Conservation (phyloP, 2,329 filamentous ascomycete genomes). For the Madurella fahalii region DNA sequence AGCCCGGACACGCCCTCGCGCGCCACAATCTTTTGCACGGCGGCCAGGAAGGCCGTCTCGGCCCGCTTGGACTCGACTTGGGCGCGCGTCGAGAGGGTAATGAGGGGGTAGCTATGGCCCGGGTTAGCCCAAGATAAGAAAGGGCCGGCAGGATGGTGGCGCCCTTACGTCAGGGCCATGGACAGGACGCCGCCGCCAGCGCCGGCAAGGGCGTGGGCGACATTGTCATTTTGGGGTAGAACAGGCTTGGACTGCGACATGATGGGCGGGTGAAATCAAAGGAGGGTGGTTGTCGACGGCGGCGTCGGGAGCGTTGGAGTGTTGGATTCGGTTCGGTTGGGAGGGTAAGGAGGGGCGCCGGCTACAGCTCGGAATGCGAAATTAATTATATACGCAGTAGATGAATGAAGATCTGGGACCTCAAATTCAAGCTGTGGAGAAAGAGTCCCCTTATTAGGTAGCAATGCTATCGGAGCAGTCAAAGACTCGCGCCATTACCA, state of each 20-base stretch:
- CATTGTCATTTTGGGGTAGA: constrained; percentile 88
- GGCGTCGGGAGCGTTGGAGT: neutral
- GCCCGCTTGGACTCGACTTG: constrained; percentile 96
- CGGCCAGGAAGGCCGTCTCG: constrained; percentile 76
- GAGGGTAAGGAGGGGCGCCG: neutral
- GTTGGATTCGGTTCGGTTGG: too few relatives aligned
- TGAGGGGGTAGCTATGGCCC: constrained; percentile 74
- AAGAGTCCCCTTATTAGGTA: neutral
- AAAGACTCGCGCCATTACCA: neutral
- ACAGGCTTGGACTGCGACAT: constrained; percentile 51
- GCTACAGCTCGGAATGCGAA: too few relatives aligned
- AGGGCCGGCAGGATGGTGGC: constrained; percentile 1
- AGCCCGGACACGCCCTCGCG: constrained; percentile 86
- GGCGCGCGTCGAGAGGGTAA: constrained; percentile 93
- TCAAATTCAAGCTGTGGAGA: too few relatives aligned
- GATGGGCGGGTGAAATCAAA: constrained; percentile 5
- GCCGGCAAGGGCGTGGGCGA: constrained; percentile 89
- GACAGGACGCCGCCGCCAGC: constrained; percentile 91
- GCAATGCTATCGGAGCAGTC: neutral
- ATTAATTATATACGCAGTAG: too few relatives aligned
- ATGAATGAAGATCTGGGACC: too few relatives aligned
- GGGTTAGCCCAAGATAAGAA: constrained; percentile 15
- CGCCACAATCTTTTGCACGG: constrained; percentile 80
- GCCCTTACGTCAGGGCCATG: constrained; percentile 84
- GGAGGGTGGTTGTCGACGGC: neutral